Percentiles rank a stretch among this genome's conserved stretches.
phyloP scores from a whole-genome alignment of 1,139 yeast genomes.

The Nakaseomyces kungkrabaensis region DNA sequence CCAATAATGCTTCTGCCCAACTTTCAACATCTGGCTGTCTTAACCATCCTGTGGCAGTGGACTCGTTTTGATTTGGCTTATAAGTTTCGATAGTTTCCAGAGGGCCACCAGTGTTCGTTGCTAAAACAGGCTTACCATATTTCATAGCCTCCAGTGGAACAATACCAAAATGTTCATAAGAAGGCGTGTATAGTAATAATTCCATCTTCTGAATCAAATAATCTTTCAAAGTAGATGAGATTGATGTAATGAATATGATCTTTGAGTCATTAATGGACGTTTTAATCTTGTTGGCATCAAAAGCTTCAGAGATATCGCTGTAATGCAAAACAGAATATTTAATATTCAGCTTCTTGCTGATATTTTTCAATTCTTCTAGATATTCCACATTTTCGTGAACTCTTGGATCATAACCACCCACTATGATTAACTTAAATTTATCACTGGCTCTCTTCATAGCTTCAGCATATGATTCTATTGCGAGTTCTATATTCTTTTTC shows the following conservation, averaged over 20 bases:
- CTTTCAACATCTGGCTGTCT: slow-evolving; percentile 42
- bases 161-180: slow-evolving; percentile 90
- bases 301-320: slow-evolving; percentile 31
- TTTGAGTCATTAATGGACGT: slow-evolving; percentile 23
- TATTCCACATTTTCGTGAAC: slow-evolving; percentile 71
- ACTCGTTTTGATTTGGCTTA: slow-evolving; percentile 29
- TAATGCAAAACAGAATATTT: slow-evolving; percentile 39
- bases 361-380: slow-evolving; percentile 45
- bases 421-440: slow-evolving; percentile 45
- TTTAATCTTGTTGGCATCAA: slow-evolving; percentile 21
- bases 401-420: slow-evolving; percentile 88
- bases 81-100: slow-evolving; percentile 60
- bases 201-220: slow-evolving; percentile 49
- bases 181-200: slow-evolving; percentile 75
- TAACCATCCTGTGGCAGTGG: slow-evolving; percentile 70
- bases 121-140: slow-evolving; percentile 71
- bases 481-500: slow-evolving; percentile 73
- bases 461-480: slow-evolving; percentile 52
- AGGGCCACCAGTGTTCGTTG: slow-evolving; percentile 89
- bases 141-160: slow-evolving; percentile 96
- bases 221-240: slow-evolving; percentile 57
- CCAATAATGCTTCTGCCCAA: slow-evolving; percentile 59
- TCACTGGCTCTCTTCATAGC: slow-evolving; percentile 16
- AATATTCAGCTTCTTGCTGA: slow-evolving; percentile 41
- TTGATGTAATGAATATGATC: slow-evolving; percentile 73